Evolutionary conservation across 768 basidiomycete genomes (phyloP), one percentile per base, ranked within the genome.

Genomic region (Hypholoma sublateritium): DNA sequence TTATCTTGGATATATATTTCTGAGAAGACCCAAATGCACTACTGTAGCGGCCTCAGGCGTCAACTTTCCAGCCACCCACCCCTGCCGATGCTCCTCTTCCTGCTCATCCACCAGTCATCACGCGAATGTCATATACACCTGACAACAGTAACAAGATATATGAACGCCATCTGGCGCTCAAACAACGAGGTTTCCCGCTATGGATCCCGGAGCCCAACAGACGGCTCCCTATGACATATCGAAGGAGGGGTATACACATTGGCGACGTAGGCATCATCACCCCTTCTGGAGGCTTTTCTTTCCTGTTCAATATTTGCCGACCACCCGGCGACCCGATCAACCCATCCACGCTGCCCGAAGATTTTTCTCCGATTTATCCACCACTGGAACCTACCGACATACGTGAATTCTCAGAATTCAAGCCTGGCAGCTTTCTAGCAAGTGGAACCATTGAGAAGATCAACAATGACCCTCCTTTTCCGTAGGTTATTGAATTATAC

Each of bases 241-340:
- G 54, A 12, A 32, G 44, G 13, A 47, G 25, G 17, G 64, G 64
- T 2, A 46, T 58, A n/a, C 13, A 14, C 13, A 61, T 65, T 8
- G 64, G 64, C n/a, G 64, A 65, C 25, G 60, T 65, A 5, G 64
- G 64, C 2, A 57, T 61, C 41, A 57, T 65, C 49, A 55, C 50
- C 1, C 22, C 51, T 5, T 34, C 22, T 3, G 64, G 64, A 0
- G 48, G 41, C 5, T 65, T 65, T 24, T 48, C 22, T 34, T 65
- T 61, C 34, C 32, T 65, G 8, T 65, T 65, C 58, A 65, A 65
- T 50, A 59, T 65, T 16, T 59, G 52, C 14, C 21, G 39, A 1
- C 59, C 60, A 0, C 12, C 37, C 2, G 57, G 56, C 2, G 43
- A 65, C 37, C 57, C 59, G 4, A 58, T 65, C 8, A 63, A 67